These are phyloP conservation scores for Dictyostelium intermedium DNA, from an alignment of 78 protist species.

Conservation along the genomic window DNA sequence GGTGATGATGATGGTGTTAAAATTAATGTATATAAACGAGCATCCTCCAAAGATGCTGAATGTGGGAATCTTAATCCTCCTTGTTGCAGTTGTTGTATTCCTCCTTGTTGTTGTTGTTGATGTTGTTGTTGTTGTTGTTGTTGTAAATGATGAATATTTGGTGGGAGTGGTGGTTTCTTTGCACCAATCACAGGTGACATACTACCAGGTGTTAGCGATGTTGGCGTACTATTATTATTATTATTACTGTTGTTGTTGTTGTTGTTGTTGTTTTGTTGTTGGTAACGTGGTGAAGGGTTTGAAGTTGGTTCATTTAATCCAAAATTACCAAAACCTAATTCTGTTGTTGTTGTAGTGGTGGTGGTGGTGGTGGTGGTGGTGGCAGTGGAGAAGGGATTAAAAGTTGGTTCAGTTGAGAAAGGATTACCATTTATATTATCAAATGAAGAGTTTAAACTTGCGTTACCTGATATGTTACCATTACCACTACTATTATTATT, in stretches of 20 bases:
- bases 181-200: constrained; percentile 12
- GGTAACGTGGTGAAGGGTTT: neutral
- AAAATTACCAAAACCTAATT: neutral
- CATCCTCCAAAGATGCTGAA: constrained; percentile 74
- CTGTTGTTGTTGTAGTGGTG: neutral
- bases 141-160: neutral
- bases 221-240: neutral
- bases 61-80: constrained; percentile 43
- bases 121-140: neutral
- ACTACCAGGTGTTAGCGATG: neutral
- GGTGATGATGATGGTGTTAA: constrained; percentile 64
- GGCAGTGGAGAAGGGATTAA: constrained; percentile 28
- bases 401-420: constrained; percentile 34
- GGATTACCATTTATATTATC: constrained; percentile 12
- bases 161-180: constrained; percentile 1
- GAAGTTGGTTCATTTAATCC: neutral
- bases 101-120: neutral
- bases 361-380: neutral
- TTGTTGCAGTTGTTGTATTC: neutral
- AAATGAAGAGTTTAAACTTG: neutral
- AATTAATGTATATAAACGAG: constrained; percentile 39
- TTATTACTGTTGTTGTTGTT: too few species aligned
- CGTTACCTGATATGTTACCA: neutral
- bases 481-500: neutral
- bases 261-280: neutral